phyloP scores from a whole-genome alignment of 2,329 filamentous ascomycete genomes.

The Trichoderma lentiforme region DNA sequence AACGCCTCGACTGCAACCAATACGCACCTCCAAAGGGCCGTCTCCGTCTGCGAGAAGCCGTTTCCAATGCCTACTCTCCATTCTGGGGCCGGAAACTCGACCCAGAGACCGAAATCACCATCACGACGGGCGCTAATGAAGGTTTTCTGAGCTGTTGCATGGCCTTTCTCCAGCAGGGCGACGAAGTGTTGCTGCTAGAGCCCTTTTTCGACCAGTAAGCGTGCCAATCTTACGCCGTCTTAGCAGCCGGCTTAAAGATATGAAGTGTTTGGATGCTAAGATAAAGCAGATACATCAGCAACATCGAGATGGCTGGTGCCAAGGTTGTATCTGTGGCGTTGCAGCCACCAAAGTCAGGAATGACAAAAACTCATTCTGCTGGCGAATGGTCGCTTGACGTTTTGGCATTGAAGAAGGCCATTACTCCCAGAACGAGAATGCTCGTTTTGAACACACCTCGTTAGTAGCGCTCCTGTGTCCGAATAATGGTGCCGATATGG shows the following conservation, averaged over 20 bases:
- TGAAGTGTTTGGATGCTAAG: not conserved
- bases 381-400: constrained; percentile 1
- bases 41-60: not conserved
- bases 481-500: not conserved
- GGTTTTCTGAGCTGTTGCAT: constrained; percentile 7
- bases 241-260: not conserved
- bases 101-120: not conserved
- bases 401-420: not conserved
- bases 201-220: constrained; percentile 8
- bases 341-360: constrained; percentile 9
- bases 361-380: constrained; percentile 1
- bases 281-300: not conserved
- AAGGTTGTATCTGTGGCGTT: constrained; percentile 3
- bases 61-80: constrained; percentile 2
- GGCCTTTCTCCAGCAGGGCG: not conserved
- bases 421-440: not conserved
- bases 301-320: constrained; percentile 3
- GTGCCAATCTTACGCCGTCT: not conserved
- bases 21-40: constrained; percentile 3
- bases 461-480: not conserved
- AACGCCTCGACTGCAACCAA: constrained; percentile 1
- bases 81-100: not conserved
- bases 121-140: constrained; percentile 1
- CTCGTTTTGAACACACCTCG: constrained; percentile 5
- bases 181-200: not conserved